Percentiles rank a stretch among this genome's conserved stretches.
Conservation (phyloP, 768 basidiomycete genomes). For the Pulveroboletus sp. region DNA sequence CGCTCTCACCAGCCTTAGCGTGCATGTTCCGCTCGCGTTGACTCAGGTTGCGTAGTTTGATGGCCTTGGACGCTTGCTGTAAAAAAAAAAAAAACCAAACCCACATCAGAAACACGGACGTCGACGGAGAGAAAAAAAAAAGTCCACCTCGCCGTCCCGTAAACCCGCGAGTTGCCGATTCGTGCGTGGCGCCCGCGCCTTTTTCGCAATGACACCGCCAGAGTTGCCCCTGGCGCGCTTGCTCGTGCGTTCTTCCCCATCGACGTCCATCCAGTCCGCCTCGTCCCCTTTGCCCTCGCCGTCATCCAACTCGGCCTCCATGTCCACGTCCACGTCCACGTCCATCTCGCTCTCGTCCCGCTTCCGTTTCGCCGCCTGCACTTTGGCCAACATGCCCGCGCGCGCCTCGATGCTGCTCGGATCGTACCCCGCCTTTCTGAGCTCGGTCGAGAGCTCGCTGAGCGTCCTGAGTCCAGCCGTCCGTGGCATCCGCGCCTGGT, state of each 20-base stretch:
- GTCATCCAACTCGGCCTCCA: slow-evolving; percentile 23
- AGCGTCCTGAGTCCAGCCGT: slow-evolving; percentile 65
- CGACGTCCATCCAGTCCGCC: slow-evolving; percentile 52
- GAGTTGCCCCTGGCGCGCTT: slow-evolving; percentile 64
- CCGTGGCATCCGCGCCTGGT: slow-evolving; percentile 72
- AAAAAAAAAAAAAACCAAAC: no score
- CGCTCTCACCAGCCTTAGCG: slow-evolving; percentile 88
- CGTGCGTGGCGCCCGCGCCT: slow-evolving; percentile 56
- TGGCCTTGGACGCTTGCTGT: slow-evolving; percentile 82
- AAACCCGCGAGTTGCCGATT: slow-evolving; percentile 78
- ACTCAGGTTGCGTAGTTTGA: slow-evolving; percentile 78
- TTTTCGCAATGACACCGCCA: slow-evolving; percentile 49
- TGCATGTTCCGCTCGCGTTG: slow-evolving; percentile 84
- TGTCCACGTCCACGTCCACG: slow-evolving; percentile 51
- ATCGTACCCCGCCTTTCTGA: slow-evolving; percentile 88
- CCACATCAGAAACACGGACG: not conserved
- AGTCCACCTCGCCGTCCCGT: slow-evolving; percentile 60
- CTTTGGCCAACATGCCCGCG: slow-evolving; percentile 78
- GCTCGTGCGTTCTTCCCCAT: slow-evolving; percentile 47
- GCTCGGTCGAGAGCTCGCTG: slow-evolving; percentile 69
- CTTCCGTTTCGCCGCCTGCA: slow-evolving; percentile 61
- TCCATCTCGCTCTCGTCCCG: slow-evolving; percentile 49
- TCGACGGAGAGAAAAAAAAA: not conserved
- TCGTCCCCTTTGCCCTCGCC: slow-evolving; percentile 37
- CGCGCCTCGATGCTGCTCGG: slow-evolving; percentile 84